Conservation (phyloP, 805 yeast species). For the Yueomyces sp. region DNA sequence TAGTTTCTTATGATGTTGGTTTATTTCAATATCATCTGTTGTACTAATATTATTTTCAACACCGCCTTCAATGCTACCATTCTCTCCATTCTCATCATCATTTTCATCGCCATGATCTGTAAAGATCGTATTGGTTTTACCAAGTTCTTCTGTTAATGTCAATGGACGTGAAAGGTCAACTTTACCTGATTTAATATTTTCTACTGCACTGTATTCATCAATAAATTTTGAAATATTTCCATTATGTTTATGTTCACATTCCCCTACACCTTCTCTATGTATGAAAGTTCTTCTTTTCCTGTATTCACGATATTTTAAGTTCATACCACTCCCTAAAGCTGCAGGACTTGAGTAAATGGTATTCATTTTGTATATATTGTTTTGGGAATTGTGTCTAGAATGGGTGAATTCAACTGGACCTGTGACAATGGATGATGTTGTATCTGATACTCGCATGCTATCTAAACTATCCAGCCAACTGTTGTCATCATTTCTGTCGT, state of each 20-base stretch:
- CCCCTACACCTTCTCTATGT: too few relatives aligned
- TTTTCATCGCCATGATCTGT: slow-evolving; percentile 1
- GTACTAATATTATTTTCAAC: neutral
- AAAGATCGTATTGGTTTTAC: slow-evolving; percentile 9
- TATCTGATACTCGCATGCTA: too few relatives aligned
- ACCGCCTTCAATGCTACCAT: neutral
- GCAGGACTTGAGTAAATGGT: slow-evolving; percentile 1
- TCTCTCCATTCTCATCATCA: slow-evolving; percentile 1
- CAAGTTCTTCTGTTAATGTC: slow-evolving; percentile 18
- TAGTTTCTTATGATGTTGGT: neutral
- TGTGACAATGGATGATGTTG: too few relatives aligned
- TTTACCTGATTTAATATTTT: slow-evolving; percentile 18
- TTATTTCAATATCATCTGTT: neutral
- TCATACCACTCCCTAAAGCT: neutral
- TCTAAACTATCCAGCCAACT: too few relatives aligned
- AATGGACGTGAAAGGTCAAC: slow-evolving; percentile 21
- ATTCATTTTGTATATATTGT: neutral
- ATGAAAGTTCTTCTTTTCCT: neutral
- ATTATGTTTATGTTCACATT: too few relatives aligned
- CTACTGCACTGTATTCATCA: slow-evolving; percentile 26
- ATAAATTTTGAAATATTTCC: slow-evolving; percentile 16
- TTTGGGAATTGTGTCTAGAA: neutral
- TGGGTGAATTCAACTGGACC: neutral
- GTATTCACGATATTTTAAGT: neutral
- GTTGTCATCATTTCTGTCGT: too few relatives aligned